Percentiles rank a stretch among this genome's conserved stretches.
Conservation (phyloP, 2,329 filamentous ascomycete species). For the Stagonosporopsis chrysanthemi region DNA sequence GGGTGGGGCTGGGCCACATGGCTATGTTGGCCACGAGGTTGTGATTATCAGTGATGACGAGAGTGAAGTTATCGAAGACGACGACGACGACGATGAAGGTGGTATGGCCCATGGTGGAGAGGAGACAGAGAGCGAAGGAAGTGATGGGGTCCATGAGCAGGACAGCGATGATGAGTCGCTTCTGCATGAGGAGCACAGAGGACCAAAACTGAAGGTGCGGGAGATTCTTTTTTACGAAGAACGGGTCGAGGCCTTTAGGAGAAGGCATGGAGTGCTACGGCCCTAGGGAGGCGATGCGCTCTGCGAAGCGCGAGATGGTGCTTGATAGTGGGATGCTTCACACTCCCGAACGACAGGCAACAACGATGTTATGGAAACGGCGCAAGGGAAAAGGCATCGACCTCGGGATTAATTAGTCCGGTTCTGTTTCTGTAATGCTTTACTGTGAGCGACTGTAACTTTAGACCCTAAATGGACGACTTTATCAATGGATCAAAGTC, state of each 20-base stretch:
- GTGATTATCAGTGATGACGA: conserved; percentile 49
- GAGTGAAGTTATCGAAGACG: conserved; percentile 52
- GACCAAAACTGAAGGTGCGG: conserved; percentile 66
- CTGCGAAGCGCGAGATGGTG: not conserved
- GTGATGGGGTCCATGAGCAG: conserved; percentile 49
- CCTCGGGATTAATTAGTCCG: not conserved
- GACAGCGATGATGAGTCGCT: conserved; percentile 62
- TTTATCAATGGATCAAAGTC: not conserved
- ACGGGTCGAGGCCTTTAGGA: conserved; percentile 77
- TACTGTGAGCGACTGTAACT: conserved; percentile 9
- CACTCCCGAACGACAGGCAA: conserved; percentile 4
- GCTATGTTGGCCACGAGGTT: conserved; percentile 39
- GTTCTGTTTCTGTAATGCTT: conserved; percentile 3
- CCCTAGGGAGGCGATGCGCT: conserved; percentile 25
- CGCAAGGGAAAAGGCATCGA: conserved; percentile 6
- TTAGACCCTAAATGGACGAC: not conserved
- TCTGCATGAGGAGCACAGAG: conserved; percentile 55
- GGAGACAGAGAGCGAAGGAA: conserved; percentile 41
- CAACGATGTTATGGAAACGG: conserved; percentile 1
- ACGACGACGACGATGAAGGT: conserved; percentile 59
- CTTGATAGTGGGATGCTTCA: conserved; percentile 3
- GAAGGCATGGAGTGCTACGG: conserved; percentile 62
- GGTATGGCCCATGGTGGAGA: conserved; percentile 56
- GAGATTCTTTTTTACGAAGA: conserved; percentile 88
- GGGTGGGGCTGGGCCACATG: conserved; percentile 25